Conservation (phyloP, 345 rosid genomes). For the Microcos paniculata region DNA sequence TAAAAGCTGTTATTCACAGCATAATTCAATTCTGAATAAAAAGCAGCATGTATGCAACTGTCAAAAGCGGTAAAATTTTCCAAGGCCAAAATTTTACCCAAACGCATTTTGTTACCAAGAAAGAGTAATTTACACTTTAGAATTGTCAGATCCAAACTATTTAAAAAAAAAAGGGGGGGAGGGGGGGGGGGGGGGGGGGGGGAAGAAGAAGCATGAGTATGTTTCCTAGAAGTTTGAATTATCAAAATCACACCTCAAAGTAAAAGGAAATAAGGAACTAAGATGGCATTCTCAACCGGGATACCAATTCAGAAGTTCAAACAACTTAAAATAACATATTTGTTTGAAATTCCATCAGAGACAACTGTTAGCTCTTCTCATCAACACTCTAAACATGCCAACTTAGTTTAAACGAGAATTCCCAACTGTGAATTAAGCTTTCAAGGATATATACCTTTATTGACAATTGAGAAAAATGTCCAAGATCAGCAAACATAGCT, state of each 20-base stretch:
- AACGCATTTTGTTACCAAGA: not conserved
- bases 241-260: not conserved
- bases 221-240: not conserved
- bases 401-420: not conserved
- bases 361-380: not conserved
- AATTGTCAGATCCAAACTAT: not conserved
- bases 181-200: no score
- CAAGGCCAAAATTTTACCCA: not conserved
- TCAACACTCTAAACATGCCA: not conserved
- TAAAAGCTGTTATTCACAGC: not conserved
- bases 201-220: not conserved
- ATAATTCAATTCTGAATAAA: not conserved
- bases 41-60: not conserved
- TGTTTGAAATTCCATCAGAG: not conserved
- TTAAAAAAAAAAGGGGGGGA: no score
- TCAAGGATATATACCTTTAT: conserved; percentile 53
- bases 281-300: not conserved
- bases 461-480: conserved; percentile 92
- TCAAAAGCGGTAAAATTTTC: not conserved
- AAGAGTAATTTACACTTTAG: not conserved
- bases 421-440: not conserved
- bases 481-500: conserved; percentile 99
- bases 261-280: not conserved
- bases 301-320: not conserved
- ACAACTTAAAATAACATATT: not conserved